Conservation (phyloP, 768 basidiomycete genomes). For the Lactifluus hygrophoroides region DNA sequence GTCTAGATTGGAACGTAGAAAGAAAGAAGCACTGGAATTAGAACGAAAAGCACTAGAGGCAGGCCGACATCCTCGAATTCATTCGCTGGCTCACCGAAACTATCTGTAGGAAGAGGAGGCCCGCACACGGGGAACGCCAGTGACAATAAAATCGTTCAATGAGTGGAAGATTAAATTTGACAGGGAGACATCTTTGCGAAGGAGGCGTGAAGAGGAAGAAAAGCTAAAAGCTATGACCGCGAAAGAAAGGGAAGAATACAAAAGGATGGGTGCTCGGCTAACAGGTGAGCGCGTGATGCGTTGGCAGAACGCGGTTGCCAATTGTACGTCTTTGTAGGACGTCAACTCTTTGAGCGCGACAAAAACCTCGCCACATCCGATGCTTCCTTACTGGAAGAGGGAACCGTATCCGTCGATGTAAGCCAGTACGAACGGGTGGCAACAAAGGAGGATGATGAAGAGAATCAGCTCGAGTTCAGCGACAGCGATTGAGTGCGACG, state of each 20-base stretch:
- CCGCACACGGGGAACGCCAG: slow-evolving; percentile 83
- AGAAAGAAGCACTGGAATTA: slow-evolving; percentile 60
- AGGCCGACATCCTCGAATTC: slow-evolving; percentile 11
- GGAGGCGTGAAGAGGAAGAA: slow-evolving; percentile 70
- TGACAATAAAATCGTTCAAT: slow-evolving; percentile 74
- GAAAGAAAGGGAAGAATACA: slow-evolving; percentile 84
- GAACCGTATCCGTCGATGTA: slow-evolving; percentile 76
- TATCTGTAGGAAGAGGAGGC: slow-evolving; percentile 69
- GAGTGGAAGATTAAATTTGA: slow-evolving; percentile 78
- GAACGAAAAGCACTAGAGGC: slow-evolving; percentile 75
- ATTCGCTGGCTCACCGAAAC: not conserved
- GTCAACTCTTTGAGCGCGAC: slow-evolving; percentile 87
- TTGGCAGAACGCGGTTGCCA: slow-evolving; percentile 1
- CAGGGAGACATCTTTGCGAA: slow-evolving; percentile 50
- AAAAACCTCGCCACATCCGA: slow-evolving; percentile 64
- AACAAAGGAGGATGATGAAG: slow-evolving; percentile 52
- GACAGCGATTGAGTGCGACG: slow-evolving; percentile 63
- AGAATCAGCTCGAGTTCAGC: slow-evolving; percentile 63
- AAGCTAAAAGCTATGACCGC: slow-evolving; percentile 55
- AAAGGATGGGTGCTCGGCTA: slow-evolving; percentile 48
- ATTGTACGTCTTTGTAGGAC: slow-evolving; percentile 42
- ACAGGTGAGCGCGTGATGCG: slow-evolving; percentile 46
- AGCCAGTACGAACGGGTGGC: slow-evolving; percentile 75
- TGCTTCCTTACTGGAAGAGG: slow-evolving; percentile 76
- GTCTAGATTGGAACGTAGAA: slow-evolving; percentile 44